Conservation (phyloP, 2,329 filamentous ascomycete genomes). For the Lachnellula subtilissima region DNA sequence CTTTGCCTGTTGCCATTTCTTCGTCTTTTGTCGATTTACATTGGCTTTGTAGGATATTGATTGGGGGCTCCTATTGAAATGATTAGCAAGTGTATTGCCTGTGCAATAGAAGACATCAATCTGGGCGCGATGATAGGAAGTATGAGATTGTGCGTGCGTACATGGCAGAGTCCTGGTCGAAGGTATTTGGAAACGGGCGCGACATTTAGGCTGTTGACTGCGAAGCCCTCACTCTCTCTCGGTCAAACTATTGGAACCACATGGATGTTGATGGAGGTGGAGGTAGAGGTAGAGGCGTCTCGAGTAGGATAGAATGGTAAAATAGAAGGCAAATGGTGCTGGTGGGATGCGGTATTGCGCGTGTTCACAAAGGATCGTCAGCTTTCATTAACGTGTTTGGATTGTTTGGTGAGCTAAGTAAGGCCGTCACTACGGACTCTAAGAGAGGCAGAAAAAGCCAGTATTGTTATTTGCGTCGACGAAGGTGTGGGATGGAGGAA, state of each 20-base stretch:
- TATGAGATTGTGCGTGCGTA: conserved; percentile 10
- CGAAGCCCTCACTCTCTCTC: neutral
- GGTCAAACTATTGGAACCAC: neutral
- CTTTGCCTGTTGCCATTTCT: conserved; percentile 92
- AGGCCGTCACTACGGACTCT: no score
- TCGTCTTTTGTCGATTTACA: conserved; percentile 82
- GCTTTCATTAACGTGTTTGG: neutral
- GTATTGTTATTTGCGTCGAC: no score
- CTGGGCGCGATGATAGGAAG: neutral
- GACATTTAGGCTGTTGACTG: conserved; percentile 26
- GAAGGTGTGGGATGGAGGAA: no score
- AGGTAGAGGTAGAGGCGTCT: neutral
- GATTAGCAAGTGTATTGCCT: conserved; percentile 5
- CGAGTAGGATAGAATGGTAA: neutral
- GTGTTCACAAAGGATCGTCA: neutral
- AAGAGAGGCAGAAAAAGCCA: no score
- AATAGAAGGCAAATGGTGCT: neutral
- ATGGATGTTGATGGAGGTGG: neutral
- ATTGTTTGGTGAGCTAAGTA: no score
- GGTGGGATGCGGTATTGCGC: no score
- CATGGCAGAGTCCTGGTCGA: conserved; percentile 28
- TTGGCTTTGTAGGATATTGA: conserved; percentile 66
- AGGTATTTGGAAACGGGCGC: conserved; percentile 28
- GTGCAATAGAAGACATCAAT: neutral
- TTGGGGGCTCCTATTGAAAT: conserved; percentile 20